Percentiles rank a stretch among this genome's conserved stretches.
Evolutionary conservation across 2,329 filamentous ascomycete species (phyloP).

Genomic region (Aspergillus ochraceus): DNA sequence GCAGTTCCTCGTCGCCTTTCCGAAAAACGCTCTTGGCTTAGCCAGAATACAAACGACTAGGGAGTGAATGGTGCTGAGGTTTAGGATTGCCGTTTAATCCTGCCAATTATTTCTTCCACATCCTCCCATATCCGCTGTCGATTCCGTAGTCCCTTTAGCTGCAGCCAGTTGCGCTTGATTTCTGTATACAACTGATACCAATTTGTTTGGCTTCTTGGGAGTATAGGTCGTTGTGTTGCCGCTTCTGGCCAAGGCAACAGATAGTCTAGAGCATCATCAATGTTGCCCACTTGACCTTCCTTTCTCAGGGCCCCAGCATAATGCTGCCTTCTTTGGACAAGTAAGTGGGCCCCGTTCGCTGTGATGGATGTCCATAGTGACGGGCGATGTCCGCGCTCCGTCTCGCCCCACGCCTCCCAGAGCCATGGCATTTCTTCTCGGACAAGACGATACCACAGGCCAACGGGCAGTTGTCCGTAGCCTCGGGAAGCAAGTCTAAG

Average conservation of each 20-base stretch:
- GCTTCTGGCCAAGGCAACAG: neutral
- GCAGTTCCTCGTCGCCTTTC: no score
- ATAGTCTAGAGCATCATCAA: neutral
- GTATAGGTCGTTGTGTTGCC: neutral
- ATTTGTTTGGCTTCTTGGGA: conserved; percentile 12
- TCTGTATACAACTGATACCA: conserved; percentile 22
- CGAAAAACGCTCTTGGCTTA: no score
- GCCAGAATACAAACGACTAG: neutral
- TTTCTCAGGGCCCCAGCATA: neutral
- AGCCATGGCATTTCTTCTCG: conserved; percentile 21
- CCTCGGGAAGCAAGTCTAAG: conserved; percentile 10
- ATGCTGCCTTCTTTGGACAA: neutral
- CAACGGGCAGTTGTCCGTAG: conserved; percentile 12
- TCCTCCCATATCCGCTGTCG: conserved; percentile 24
- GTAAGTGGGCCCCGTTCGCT: neutral
- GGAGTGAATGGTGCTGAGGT: neutral
- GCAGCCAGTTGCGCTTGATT: conserved; percentile 19
- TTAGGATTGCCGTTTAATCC: conserved; percentile 25
- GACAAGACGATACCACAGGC: conserved; percentile 15
- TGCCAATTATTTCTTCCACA: conserved; percentile 36
- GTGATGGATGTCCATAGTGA: conserved; percentile 11
- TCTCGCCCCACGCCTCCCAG: conserved; percentile 16
- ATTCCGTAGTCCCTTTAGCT: conserved; percentile 25
- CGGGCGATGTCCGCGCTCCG: conserved; percentile 5
- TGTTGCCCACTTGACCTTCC: neutral